A percentile compares a stretch with the other conserved stretches of the same genome.
phyloP scores from a whole-genome alignment of 2,329 filamentous ascomycete species.

The Orbilia ellipsospora region DNA sequence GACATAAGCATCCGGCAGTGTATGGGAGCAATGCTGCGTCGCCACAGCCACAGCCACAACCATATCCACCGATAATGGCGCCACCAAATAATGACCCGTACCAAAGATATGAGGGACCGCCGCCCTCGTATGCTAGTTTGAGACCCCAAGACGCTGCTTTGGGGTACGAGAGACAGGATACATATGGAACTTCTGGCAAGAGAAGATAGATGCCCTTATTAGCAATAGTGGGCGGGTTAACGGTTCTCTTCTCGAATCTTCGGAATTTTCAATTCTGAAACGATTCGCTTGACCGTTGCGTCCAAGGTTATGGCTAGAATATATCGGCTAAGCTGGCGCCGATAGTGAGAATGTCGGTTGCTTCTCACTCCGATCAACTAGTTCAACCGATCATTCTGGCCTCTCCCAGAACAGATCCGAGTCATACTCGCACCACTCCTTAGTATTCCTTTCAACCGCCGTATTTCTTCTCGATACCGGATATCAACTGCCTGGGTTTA shows the following conservation, averaged over 20 bases:
- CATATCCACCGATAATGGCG: constrained; percentile 11
- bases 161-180: constrained; percentile 38
- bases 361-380: no score
- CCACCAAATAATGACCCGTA: neutral
- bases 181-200: neutral
- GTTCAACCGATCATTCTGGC: no score
- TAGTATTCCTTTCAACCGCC: no score
- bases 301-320: no score
- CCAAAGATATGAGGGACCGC: constrained; percentile 6
- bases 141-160: constrained; percentile 20
- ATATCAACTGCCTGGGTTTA: no score
- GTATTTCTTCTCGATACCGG: no score
- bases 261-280: neutral
- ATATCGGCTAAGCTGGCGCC: no score
- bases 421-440: no score
- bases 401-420: no score
- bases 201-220: neutral
- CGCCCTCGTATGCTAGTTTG: constrained; percentile 41
- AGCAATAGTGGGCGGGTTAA: neutral
- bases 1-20: constrained; percentile 17
- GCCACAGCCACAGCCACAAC: neutral
- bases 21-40: constrained; percentile 18
- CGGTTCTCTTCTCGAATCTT: neutral
- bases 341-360: no score
- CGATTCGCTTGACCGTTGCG: no score